Percentiles rank a stretch among this genome's conserved stretches.
Evolutionary conservation across 441 rosid genomes (phyloP).

Genomic region (Gossypium trilobum): DNA sequence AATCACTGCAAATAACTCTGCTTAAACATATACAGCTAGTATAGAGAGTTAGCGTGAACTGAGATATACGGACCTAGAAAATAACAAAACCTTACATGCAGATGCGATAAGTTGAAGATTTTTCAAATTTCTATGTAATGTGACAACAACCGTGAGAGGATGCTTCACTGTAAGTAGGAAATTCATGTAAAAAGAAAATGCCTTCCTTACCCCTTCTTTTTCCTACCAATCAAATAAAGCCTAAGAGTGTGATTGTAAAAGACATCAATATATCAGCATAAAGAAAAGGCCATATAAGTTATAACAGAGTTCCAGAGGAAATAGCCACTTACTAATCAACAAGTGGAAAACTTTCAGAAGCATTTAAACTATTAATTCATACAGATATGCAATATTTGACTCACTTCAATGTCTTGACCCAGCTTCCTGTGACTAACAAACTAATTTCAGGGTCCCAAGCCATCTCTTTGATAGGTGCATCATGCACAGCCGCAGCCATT

Average conservation of each 20-base stretch:
- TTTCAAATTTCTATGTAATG: slow-evolving; percentile 76
- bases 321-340: neutral
- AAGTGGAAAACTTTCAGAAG: neutral
- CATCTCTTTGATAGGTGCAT: slow-evolving; percentile 64
- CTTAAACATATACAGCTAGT: neutral
- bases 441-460: slow-evolving; percentile 95
- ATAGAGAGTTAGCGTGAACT: neutral
- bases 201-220: neutral
- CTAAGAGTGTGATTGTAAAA: neutral
- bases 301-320: neutral
- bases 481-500: slow-evolving; percentile 79
- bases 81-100: slow-evolving; percentile 48
- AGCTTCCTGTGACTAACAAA: slow-evolving; percentile 75
- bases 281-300: neutral
- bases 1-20: neutral
- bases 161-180: slow-evolving; percentile 46
- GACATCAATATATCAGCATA: neutral
- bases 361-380: neutral
- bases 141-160: slow-evolving; percentile 89
- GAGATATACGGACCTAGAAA: neutral
- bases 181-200: too few species aligned
- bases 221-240: neutral
- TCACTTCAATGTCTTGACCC: slow-evolving; percentile 88
- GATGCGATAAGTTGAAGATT: slow-evolving; percentile 69
- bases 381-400: neutral